A percentile compares a stretch with the other conserved stretches of the same genome.
These are phyloP conservation scores for Tardiomyces digboiensis DNA, from an alignment of 1,139 yeast genomes.

Conservation along the genomic window DNA sequence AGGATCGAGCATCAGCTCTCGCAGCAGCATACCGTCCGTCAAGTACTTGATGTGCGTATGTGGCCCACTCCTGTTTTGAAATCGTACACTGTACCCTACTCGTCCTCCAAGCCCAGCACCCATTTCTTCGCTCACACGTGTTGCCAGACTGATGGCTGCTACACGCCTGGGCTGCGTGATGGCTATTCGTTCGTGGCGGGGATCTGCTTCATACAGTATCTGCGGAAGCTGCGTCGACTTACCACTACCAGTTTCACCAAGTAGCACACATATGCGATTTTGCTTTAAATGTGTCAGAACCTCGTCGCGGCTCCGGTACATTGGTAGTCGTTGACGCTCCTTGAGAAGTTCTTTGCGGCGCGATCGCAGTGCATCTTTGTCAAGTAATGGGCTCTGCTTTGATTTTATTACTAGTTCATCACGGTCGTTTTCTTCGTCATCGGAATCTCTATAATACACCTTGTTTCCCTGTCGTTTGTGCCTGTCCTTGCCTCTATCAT, in stretches of 20 bases:
- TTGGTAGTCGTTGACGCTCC: constrained; percentile 57
- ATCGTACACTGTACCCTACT: constrained; percentile 95
- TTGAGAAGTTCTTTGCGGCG: constrained; percentile 29
- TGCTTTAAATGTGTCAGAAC: constrained; percentile 45
- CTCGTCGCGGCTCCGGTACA: constrained; percentile 59
- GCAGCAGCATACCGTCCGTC: constrained; percentile 94
- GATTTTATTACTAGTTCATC: constrained; percentile 14
- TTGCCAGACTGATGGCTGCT: constrained; percentile 91
- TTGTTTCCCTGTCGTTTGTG: constrained; percentile 4
- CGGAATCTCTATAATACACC: constrained; percentile 21
- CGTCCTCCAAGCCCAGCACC: constrained; percentile 58
- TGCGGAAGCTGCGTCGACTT: constrained; percentile 95
- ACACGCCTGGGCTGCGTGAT: constrained; percentile 98
- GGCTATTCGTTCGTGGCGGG: constrained; percentile 52
- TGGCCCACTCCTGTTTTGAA: constrained; percentile 43
- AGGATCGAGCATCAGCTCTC: constrained; percentile 81
- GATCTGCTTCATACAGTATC: constrained; percentile 34
- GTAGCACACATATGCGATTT: constrained; percentile 65
- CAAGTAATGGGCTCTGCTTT: constrained; percentile 11
- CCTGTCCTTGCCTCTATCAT: constrained; percentile 6
- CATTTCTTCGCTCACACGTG: constrained; percentile 84
- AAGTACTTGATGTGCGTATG: constrained; percentile 69
- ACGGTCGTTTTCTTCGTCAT: constrained; percentile 23
- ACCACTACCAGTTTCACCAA: constrained; percentile 98
- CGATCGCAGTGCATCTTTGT: constrained; percentile 5